A percentile compares a stretch with the other conserved stretches of the same genome.
phyloP scores from a whole-genome alignment of 805 yeast species.

The Jamesozyma piceae region DNA sequence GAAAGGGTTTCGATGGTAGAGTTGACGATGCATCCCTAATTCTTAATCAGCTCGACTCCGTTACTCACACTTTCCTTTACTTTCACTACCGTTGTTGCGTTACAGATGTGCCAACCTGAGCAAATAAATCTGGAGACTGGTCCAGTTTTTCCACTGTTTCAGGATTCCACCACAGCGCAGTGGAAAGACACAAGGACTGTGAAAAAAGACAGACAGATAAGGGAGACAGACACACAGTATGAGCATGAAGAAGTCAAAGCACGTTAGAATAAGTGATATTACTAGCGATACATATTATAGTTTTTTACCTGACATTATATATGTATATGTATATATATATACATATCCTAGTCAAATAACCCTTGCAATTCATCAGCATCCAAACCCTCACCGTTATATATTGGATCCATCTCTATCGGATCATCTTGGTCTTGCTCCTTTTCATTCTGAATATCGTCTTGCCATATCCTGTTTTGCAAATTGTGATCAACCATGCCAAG shows the following conservation, averaged over 20 bases:
- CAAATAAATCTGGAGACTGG: background rate
- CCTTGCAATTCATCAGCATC: slow-evolving; percentile 19
- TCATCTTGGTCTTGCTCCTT: slow-evolving; percentile 2
- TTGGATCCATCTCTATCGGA: slow-evolving; percentile 8
- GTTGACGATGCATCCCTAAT: too few species aligned
- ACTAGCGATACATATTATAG: too few species aligned
- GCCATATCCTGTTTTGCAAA: background rate
- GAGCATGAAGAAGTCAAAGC: too few species aligned
- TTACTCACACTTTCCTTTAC: too few species aligned
- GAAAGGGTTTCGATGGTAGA: too few species aligned
- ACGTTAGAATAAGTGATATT: too few species aligned
- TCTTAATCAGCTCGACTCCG: too few species aligned
- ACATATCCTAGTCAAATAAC: slow-evolving; percentile 7
- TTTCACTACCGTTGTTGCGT: too few species aligned
- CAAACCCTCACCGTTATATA: slow-evolving; percentile 22
- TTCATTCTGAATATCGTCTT: background rate
- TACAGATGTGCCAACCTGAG: too few species aligned
- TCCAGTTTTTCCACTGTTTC: background rate
- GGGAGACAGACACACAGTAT: background rate
- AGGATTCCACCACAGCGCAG: background rate
- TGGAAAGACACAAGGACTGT: background rate
- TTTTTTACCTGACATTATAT: too few species aligned
- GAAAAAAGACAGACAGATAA: too few species aligned
- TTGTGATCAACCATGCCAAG: slow-evolving; percentile 7
- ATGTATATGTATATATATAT: background rate